These are phyloP conservation scores for Pythium apleroticum DNA, from an alignment of 352 stramenopile genomes.

Conservation along the genomic window DNA sequence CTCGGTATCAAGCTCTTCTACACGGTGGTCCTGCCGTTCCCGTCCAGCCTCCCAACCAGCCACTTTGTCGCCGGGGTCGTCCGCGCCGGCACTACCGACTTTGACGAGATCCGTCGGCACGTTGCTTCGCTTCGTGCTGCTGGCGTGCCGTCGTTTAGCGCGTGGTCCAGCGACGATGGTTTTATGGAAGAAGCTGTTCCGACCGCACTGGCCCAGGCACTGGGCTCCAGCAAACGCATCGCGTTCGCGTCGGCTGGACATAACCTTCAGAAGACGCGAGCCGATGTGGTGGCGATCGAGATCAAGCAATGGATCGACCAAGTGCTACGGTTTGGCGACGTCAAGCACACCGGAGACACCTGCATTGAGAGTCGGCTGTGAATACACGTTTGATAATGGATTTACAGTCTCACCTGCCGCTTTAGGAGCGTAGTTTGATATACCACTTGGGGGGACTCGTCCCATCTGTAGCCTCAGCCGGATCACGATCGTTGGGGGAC, in stretches of 20 bases:
- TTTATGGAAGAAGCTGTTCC: conserved; percentile 64
- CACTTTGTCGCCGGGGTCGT: conserved; percentile 63
- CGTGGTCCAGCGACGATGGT: conserved; percentile 59
- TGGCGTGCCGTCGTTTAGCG: conserved; percentile 47
- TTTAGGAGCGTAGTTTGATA: conserved; percentile 48
- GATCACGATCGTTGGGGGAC: conserved; percentile 1
- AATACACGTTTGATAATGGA: not conserved
- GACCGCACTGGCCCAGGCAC: conserved; percentile 34
- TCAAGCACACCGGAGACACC: not conserved
- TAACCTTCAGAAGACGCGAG: conserved; percentile 81
- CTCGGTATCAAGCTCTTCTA: conserved; percentile 45
- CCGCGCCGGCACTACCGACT: conserved; percentile 51
- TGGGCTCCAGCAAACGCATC: conserved; percentile 38
- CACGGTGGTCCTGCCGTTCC: conserved; percentile 49
- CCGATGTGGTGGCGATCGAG: conserved; percentile 35
- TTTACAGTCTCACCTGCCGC: not conserved
- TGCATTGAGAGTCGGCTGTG: not conserved
- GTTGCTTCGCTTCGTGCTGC: conserved; percentile 24
- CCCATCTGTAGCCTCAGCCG: not conserved
- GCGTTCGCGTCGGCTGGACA: conserved; percentile 54
- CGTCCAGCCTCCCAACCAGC: conserved; percentile 35
- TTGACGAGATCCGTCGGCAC: conserved; percentile 34
- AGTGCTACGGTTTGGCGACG: not conserved
- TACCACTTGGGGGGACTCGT: conserved; percentile 56
- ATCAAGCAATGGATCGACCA: conserved; percentile 43